Evolutionary conservation across 2,329 filamentous ascomycete species (phyloP).

Genomic region (Claviceps fusiformis): DNA sequence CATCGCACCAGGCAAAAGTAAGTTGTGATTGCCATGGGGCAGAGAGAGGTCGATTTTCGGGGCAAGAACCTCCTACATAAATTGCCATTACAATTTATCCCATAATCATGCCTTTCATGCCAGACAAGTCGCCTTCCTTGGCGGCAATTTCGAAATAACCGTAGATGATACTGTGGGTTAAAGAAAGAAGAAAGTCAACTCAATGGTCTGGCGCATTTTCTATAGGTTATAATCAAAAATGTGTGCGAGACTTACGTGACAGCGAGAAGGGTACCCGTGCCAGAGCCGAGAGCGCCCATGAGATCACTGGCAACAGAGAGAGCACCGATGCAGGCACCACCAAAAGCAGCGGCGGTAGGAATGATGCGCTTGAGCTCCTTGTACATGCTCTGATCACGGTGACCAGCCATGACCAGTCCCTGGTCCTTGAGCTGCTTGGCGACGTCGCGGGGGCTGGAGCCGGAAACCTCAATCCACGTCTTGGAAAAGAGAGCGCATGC

Average conservation of each 20-base stretch:
- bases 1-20: neutral
- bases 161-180: slow-evolving; percentile 70
- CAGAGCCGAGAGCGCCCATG: slow-evolving; percentile 86
- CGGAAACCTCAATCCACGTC: slow-evolving; percentile 99
- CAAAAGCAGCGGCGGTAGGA: slow-evolving; percentile 92
- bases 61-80: neutral
- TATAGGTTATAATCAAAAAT: neutral
- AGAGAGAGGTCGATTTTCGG: neutral
- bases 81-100: slow-evolving; percentile 29
- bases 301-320: slow-evolving; percentile 93
- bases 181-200: neutral
- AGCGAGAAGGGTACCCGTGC: slow-evolving; percentile 93
- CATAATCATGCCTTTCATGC: slow-evolving; percentile 64
- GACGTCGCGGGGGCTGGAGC: slow-evolving; percentile 92
- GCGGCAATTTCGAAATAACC: slow-evolving; percentile 99
- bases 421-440: slow-evolving; percentile 99
- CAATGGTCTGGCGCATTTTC: neutral
- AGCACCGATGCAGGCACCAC: slow-evolving; percentile 96
- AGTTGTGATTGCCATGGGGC: neutral
- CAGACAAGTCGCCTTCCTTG: slow-evolving; percentile 90
- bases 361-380: slow-evolving; percentile 99
- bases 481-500: slow-evolving; percentile 98
- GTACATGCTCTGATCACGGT: slow-evolving; percentile 99
- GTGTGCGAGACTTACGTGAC: slow-evolving; percentile 68
- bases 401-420: slow-evolving; percentile 97